Evolutionary conservation across 257 asterid genomes (phyloP).

Genomic region (Nicotiana knightiana): DNA sequence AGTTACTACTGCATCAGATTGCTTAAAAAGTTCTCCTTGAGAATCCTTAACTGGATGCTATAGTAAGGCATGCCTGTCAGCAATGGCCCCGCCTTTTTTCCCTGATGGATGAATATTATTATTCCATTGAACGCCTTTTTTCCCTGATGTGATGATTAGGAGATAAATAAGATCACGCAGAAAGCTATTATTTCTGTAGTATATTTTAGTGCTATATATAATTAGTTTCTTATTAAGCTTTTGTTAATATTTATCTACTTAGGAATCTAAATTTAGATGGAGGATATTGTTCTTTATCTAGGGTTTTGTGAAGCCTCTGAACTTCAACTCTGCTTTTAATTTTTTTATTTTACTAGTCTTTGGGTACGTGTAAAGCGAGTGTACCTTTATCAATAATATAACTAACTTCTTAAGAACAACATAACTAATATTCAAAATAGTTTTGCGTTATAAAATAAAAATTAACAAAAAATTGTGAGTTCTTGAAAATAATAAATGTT

Average conservation of each 20-base stretch:
- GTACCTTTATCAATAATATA: too few relatives aligned
- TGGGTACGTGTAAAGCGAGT: not conserved
- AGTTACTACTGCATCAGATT: not conserved
- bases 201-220: not conserved
- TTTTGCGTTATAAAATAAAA: too few relatives aligned
- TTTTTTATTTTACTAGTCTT: not conserved
- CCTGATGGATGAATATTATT: too few relatives aligned
- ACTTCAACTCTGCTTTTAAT: not conserved
- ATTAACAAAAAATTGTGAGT: too few relatives aligned
- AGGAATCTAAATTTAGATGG: not conserved
- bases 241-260: not conserved
- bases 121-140: too few relatives aligned
- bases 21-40: not conserved
- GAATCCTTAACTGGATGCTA: not conserved
- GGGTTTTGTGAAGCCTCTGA: not conserved
- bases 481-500: too few relatives aligned
- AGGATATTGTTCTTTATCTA: not conserved
- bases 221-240: not conserved
- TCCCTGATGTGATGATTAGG: not conserved
- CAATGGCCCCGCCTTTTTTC: not conserved
- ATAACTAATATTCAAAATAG: too few relatives aligned
- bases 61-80: constrained; percentile 2
- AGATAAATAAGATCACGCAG: not conserved
- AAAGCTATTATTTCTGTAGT: not conserved
- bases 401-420: too few relatives aligned